These are phyloP conservation scores for Eimeria zaria DNA, from an alignment of 169 alveolate genomes.

Conservation along the genomic window DNA sequence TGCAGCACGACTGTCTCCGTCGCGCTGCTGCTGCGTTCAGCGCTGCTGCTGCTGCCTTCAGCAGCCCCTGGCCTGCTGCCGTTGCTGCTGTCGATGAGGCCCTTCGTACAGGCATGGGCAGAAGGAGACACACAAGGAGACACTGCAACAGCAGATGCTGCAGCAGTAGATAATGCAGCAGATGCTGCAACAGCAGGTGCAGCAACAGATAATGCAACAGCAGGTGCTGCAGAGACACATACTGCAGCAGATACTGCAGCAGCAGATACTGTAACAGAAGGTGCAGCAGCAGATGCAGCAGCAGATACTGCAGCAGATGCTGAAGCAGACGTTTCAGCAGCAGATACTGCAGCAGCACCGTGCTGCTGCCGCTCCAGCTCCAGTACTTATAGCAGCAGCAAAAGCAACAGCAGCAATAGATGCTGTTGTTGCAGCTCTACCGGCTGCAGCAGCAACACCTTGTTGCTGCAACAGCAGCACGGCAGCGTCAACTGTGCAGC, in stretches of 20 bases:
- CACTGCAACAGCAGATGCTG: neutral
- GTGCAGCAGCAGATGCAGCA: neutral
- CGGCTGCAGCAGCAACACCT: neutral
- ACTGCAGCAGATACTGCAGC: no score
- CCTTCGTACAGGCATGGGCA: neutral
- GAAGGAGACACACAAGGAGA: neutral
- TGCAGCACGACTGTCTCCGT: conserved; percentile 1
- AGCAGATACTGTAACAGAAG: neutral
- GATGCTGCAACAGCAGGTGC: neutral
- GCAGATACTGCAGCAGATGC: neutral
- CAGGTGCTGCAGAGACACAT: no score
- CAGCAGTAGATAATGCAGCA: neutral
- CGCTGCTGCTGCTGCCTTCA: conserved; percentile 10
- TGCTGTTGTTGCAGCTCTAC: neutral
- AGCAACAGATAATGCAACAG: neutral
- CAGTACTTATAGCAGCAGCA: neutral
- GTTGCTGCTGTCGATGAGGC: conserved; percentile 28
- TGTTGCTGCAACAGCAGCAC: no score
- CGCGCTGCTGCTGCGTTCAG: conserved; percentile 14
- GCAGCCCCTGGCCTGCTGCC: conserved; percentile 7
- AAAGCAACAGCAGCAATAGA: neutral
- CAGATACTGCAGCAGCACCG: no score
- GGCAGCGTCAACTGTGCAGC: no score
- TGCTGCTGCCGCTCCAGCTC: no score
- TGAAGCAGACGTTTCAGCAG: neutral